Evolutionary conservation across 2,329 filamentous ascomycete species (phyloP).

Genomic region (Aspergillus cejpii): DNA sequence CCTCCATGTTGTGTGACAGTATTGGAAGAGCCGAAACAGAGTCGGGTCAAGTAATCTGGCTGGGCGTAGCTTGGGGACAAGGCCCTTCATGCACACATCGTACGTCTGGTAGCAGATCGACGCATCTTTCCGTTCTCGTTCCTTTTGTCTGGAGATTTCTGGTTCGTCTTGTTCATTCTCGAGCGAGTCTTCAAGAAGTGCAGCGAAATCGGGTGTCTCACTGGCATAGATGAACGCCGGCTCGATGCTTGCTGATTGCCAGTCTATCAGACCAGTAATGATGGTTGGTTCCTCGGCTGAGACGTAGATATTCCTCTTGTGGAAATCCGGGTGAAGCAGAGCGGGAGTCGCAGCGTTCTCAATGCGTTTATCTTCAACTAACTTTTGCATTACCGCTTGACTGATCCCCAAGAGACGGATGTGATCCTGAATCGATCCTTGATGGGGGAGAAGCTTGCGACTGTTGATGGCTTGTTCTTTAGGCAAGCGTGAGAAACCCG

Average conservation of each 20-base stretch:
- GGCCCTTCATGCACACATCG: constrained; percentile 21
- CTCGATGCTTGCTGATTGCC: constrained; percentile 29
- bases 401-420: constrained; percentile 11
- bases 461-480: constrained; percentile 2
- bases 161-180: constrained; percentile 12
- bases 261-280: constrained; percentile 31
- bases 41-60: constrained; percentile 23
- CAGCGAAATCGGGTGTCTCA: constrained; percentile 26
- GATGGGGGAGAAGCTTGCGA: constrained; percentile 9
- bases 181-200: constrained; percentile 10
- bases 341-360: constrained; percentile 15
- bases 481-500: constrained; percentile 18
- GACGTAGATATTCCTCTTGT: constrained; percentile 32
- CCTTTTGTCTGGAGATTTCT: constrained; percentile 1
- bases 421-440: constrained; percentile 16
- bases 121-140: constrained; percentile 20
- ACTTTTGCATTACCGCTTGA: constrained; percentile 17
- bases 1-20: constrained; percentile 27
- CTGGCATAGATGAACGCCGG: constrained; percentile 29
- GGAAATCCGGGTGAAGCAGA: constrained; percentile 27
- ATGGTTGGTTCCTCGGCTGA: constrained; percentile 24
- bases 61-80: constrained; percentile 20
- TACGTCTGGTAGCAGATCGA: constrained; percentile 28
- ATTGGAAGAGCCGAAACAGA: constrained; percentile 29
- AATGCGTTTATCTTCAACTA: constrained; percentile 19